Base-by-base conservation (phyloP, 2,329 filamentous ascomycete species). In the Sclerotiophoma versabilis region DNA sequence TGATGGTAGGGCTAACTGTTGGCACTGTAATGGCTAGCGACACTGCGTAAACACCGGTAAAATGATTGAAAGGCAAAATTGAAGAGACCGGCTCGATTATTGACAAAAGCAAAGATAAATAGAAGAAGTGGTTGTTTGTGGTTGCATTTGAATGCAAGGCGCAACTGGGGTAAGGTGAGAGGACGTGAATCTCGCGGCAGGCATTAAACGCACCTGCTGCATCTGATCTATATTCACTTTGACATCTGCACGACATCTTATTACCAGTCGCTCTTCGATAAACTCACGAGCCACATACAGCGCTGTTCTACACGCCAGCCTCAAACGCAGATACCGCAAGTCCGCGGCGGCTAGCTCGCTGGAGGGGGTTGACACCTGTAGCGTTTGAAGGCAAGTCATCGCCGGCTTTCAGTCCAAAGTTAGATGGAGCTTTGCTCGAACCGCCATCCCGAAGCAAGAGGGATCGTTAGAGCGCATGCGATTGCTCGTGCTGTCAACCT, bases 51-150 rank as follows among this genome's bases (percentile, higher is more conserved):
- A 55, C 49, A 60, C 58, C 44, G 43, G 45, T 49, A 20, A 44
- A 8, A 19, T 30, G 29, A 53, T 47, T 39, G 39, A 52, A 44
- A 42, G 54, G 51, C 54, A 59, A 58, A 42, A 69, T 42, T 41
- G 61, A 71, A 67, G 69, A 72, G 70, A 50, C 64, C 69, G 58
- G 71, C 68, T 73, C 70, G 37, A 65, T 52, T 54, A 59, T 64
- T 65, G 27, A 62, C 43, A 59, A 52, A 43, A 47, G 36, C 15
- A 44, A 63, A 60, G 34, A 30, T 53, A 26, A 44, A 58, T 22
- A 59, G 38, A 50, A 54, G 36, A 42, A 45, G 52, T 47, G 29
- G 62, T 49, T 26, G 49, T 44, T 47, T 54, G 45, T 43, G 25
- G 37, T 36, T 29, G 48, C 17, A 26, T 37, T 39, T 38, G 29